Percentiles rank a stretch among this genome's conserved stretches.
Conservation (phyloP, 805 yeast species). For the Metschnikowia koreensis region DNA sequence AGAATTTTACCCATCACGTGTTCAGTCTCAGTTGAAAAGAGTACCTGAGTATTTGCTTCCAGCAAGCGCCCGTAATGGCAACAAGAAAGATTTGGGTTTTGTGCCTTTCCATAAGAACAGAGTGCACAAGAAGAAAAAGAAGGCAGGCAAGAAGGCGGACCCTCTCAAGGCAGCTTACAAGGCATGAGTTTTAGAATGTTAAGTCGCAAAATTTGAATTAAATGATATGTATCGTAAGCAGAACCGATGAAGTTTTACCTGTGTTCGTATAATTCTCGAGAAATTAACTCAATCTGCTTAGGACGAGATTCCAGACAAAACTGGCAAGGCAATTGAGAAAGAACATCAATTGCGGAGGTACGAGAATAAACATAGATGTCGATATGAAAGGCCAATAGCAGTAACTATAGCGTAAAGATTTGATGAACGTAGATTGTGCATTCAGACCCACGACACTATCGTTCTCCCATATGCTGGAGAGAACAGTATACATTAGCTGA, state of each 20-base stretch:
- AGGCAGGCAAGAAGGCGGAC: conserved; percentile 48
- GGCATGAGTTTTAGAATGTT: conserved; percentile 1
- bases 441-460: conserved; percentile 25
- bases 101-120: conserved; percentile 66
- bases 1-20: conserved; percentile 77
- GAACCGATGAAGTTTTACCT: background rate
- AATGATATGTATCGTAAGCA: conserved; percentile 11
- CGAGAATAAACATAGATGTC: conserved; percentile 45
- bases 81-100: conserved; percentile 58
- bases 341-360: conserved; percentile 51
- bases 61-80: conserved; percentile 59
- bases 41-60: conserved; percentile 93
- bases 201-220: background rate
- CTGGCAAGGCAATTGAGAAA: conserved; percentile 58
- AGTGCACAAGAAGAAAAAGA: conserved; percentile 43
- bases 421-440: conserved; percentile 34
- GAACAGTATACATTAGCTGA: conserved; percentile 50
- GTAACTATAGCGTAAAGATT: conserved; percentile 51
- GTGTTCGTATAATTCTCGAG: background rate
- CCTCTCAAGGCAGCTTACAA: conserved; percentile 53
- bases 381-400: conserved; percentile 62
- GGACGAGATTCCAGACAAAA: conserved; percentile 54
- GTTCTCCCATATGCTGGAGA: conserved; percentile 56
- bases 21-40: conserved; percentile 82
- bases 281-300: conserved; percentile 21